Evolutionary conservation across 2,329 filamentous ascomycete species (phyloP).

Genomic region (Aureobasidium vineae): DNA sequence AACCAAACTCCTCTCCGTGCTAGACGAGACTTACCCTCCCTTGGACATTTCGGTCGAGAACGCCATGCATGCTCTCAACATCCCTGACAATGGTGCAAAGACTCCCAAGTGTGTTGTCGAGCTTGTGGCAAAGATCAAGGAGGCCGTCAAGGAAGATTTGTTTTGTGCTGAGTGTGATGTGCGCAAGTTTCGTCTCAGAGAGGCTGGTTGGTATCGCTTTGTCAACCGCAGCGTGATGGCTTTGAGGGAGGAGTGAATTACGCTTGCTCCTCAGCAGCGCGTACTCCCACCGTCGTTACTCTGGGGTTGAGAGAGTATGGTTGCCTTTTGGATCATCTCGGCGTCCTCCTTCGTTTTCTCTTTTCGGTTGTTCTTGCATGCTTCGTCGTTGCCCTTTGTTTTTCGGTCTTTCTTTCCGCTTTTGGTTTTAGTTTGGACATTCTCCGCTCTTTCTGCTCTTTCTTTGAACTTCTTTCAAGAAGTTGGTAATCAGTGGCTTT

Average conservation of each 20-base stretch:
- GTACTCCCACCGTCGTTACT: background rate
- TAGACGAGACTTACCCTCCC: background rate
- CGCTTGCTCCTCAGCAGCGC: background rate
- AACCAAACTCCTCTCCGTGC: background rate
- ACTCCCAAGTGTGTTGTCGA: background rate
- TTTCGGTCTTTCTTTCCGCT: background rate
- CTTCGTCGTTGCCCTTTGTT: background rate
- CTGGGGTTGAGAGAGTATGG: background rate
- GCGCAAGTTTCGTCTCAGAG: constrained; percentile 1
- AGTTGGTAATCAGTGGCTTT: no score
- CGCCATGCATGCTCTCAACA: background rate
- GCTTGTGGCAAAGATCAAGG: background rate
- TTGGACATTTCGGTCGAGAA: background rate
- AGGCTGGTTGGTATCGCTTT: constrained; percentile 23
- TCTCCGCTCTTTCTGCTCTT: background rate
- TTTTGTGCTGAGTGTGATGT: background rate
- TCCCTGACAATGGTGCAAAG: background rate
- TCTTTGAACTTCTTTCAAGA: background rate
- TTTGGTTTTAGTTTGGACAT: background rate
- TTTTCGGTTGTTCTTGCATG: background rate
- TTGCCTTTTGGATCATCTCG: background rate
- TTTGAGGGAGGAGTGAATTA: constrained; percentile 1
- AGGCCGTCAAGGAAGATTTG: constrained; percentile 7
- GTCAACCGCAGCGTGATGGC: constrained; percentile 18
- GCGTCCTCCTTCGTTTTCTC: background rate